Percentiles rank a stretch among this genome's conserved stretches.
Evolutionary conservation across 2,329 filamentous ascomycete genomes (phyloP).

Genomic region (Sarocladiaceae sp.): DNA sequence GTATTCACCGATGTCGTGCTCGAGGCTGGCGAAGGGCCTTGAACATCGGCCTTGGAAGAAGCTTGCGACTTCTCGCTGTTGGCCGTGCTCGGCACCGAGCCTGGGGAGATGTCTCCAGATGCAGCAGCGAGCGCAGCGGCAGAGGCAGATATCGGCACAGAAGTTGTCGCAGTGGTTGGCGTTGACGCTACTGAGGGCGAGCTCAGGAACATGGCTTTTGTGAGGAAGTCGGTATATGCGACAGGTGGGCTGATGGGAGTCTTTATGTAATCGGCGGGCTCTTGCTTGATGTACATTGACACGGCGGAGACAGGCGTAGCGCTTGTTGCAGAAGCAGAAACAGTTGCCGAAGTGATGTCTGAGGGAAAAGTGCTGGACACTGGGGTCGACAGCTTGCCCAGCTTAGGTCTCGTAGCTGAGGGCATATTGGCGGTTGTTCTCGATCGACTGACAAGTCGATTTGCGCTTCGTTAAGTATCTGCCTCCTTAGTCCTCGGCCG

Average conservation of each 20-base stretch:
- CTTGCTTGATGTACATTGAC: conserved; percentile 33
- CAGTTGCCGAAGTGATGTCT: conserved; percentile 54
- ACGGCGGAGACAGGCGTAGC: conserved; percentile 58
- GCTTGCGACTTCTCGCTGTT: conserved; percentile 48
- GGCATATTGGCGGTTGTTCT: conserved; percentile 36
- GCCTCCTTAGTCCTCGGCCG: no score
- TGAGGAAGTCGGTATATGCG: conserved; percentile 86
- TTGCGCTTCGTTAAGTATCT: no score
- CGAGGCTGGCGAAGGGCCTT: conserved; percentile 25
- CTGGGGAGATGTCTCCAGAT: conserved; percentile 42
- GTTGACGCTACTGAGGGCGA: conserved; percentile 53
- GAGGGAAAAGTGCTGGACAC: conserved; percentile 57
- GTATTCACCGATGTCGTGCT: conserved; percentile 31
- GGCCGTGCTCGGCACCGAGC: conserved; percentile 49
- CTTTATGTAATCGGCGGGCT: conserved; percentile 55
- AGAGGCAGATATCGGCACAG: neutral
- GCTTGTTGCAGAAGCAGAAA: conserved; percentile 49
- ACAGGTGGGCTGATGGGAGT: conserved; percentile 87
- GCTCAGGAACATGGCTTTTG: conserved; percentile 68
- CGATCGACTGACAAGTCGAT: neutral
- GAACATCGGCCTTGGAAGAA: conserved; percentile 52
- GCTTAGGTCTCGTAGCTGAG: conserved; percentile 47
- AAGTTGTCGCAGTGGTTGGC: conserved; percentile 12
- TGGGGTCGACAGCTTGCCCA: conserved; percentile 56
- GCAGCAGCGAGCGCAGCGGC: conserved; percentile 33